Percentiles rank a stretch among this genome's conserved stretches.
These are phyloP conservation scores for Tricholoma hemisulphureum DNA, from an alignment of 768 basidiomycete species.

Conservation along the genomic window DNA sequence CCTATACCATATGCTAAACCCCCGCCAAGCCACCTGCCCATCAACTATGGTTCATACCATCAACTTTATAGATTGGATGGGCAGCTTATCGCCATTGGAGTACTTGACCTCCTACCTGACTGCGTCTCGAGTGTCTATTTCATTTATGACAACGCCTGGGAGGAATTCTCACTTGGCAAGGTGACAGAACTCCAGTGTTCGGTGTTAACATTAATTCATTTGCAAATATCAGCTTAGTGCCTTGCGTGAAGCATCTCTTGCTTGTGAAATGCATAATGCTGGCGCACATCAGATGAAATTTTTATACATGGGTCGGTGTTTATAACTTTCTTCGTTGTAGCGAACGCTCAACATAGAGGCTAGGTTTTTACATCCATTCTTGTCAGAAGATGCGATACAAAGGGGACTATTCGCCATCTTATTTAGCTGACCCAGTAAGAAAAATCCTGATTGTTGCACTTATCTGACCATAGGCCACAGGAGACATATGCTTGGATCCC, in stretches of 20 bases:
- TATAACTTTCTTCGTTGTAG: not conserved
- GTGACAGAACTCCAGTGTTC: conserved; percentile 31
- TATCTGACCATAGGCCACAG: conserved; percentile 34
- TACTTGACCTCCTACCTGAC: conserved; percentile 84
- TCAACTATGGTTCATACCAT: conserved; percentile 89
- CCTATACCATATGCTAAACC: conserved; percentile 55
- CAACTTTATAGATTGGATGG: conserved; percentile 85
- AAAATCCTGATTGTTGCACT: not conserved
- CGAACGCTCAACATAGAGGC: not conserved
- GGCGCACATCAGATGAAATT: conserved; percentile 63
- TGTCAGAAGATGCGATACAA: conserved; percentile 98
- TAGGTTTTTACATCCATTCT: conserved; percentile 91
- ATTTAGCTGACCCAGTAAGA: conserved; percentile 79
- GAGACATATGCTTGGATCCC: conserved; percentile 79
- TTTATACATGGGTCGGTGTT: conserved; percentile 80
- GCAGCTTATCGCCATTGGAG: conserved; percentile 77
- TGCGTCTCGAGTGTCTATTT: conserved; percentile 89
- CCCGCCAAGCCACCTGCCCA: conserved; percentile 60
- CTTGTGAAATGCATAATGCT: conserved; percentile 67
- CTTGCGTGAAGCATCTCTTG: conserved; percentile 75
- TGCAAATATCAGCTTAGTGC: conserved; percentile 67
- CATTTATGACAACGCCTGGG: conserved; percentile 76
- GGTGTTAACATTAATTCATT: not conserved
- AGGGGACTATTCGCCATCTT: conserved; percentile 88
- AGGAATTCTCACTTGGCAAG: conserved; percentile 75